Evolutionary conservation across 202 grass and related monocot genomes (phyloP).

Genomic region (Panicum hallii): DNA sequence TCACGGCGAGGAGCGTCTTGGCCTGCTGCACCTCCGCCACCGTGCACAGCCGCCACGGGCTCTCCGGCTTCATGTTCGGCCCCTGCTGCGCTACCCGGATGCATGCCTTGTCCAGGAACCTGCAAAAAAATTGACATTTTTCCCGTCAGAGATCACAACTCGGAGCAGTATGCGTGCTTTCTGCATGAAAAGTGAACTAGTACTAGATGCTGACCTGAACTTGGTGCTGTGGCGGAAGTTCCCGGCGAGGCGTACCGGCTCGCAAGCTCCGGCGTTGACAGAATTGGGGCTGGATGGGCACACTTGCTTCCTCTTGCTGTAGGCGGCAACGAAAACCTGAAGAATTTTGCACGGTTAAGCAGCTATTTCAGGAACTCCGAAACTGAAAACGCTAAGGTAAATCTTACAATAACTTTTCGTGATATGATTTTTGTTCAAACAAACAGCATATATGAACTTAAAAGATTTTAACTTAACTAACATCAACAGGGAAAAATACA

Average conservation of each 20-base stretch:
- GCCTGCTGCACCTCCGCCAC: constrained; percentile 69
- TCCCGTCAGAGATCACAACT: background rate
- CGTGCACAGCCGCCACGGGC: constrained; percentile 83
- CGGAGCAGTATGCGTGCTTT: background rate
- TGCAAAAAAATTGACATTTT: background rate
- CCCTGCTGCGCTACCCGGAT: constrained; percentile 54
- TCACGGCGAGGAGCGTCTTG: constrained; percentile 84
- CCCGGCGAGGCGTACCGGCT: constrained; percentile 25
- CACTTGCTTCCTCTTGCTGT: constrained; percentile 81
- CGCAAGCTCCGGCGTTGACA: constrained; percentile 25
- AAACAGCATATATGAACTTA: background rate
- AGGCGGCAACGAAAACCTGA: constrained; percentile 90
- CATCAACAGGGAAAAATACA: background rate
- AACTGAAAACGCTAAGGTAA: background rate
- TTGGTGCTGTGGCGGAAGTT: constrained; percentile 62
- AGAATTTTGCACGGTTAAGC: constrained; percentile 32
- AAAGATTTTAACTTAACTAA: background rate
- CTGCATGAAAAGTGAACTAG: background rate
- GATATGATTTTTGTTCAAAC: background rate
- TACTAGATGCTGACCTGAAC: constrained; percentile 64
- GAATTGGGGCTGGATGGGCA: constrained; percentile 64
- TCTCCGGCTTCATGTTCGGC: constrained; percentile 58
- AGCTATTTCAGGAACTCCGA: background rate
- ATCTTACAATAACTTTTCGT: background rate
- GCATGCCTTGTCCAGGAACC: constrained; percentile 96